Percentiles rank a stretch among this genome's conserved stretches.
Evolutionary conservation across 768 basidiomycete genomes (phyloP).

Genomic region (Mycena leptocephala): DNA sequence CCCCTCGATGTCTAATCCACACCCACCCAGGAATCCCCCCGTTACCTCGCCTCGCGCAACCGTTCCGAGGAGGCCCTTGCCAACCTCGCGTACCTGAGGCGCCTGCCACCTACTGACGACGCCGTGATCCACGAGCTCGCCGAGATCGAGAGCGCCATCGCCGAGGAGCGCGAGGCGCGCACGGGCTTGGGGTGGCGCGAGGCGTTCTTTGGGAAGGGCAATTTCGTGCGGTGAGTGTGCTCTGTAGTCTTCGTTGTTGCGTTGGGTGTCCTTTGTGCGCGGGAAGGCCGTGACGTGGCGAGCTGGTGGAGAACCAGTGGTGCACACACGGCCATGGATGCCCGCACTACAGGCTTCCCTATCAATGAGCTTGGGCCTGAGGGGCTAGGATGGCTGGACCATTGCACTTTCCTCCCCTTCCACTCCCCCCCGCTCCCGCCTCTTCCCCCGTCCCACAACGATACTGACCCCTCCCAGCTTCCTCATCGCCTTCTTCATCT

Average conservation of each 20-base stretch:
- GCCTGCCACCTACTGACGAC: constrained; percentile 56
- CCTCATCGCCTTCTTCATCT: constrained; percentile 85
- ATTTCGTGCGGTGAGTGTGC: constrained; percentile 64
- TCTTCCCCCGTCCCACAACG: not conserved
- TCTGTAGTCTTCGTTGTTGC: no score
- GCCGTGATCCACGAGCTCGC: constrained; percentile 74
- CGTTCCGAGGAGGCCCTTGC: constrained; percentile 67
- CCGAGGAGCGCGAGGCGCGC: constrained; percentile 79
- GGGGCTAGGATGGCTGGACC: no score
- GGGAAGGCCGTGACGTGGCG: not conserved
- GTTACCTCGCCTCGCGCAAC: constrained; percentile 81
- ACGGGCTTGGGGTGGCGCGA: constrained; percentile 76
- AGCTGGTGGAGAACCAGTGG: no score
- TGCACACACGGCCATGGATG: no score
- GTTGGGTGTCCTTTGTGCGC: not conserved
- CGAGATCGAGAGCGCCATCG: constrained; percentile 87
- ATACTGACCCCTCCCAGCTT: constrained; percentile 13
- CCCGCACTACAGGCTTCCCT: no score
- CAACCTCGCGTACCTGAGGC: constrained; percentile 79
- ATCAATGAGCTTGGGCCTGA: no score
- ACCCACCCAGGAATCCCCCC: constrained; percentile 75
- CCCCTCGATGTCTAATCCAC: no score
- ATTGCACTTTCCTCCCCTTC: not conserved
- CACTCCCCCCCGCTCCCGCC: not conserved
- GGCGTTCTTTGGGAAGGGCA: constrained; percentile 88